A percentile compares a stretch with the other conserved stretches of the same genome.
These are phyloP conservation scores for Penstemon davidsonii DNA, from an alignment of 257 asterid genomes.

Conservation along the genomic window DNA sequence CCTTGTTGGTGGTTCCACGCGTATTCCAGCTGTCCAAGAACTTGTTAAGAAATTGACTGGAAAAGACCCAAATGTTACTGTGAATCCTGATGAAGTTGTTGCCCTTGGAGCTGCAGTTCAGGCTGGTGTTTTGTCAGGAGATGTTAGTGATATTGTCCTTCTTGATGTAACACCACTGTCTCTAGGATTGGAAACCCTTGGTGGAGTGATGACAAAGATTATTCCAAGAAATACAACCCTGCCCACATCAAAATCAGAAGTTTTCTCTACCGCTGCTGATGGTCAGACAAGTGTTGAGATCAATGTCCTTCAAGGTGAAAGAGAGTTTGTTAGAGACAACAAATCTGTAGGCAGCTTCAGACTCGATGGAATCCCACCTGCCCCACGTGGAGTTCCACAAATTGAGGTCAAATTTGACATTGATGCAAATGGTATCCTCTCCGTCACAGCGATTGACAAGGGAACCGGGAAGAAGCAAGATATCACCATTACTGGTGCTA, in stretches of 20 bases:
- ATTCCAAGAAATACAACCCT: slow-evolving; percentile 89
- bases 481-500: slow-evolving; percentile 96
- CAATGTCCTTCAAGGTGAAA: slow-evolving; percentile 95
- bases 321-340: slow-evolving; percentile 97
- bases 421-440: slow-evolving; percentile 95
- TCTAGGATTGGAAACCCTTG: slow-evolving; percentile 95
- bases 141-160: slow-evolving; percentile 95
- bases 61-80: slow-evolving; percentile 95
- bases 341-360: slow-evolving; percentile 98
- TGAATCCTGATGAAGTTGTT: slow-evolving; percentile 97
- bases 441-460: slow-evolving; percentile 88
- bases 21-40: slow-evolving; percentile 97
- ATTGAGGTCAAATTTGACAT: slow-evolving; percentile 95
- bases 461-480: slow-evolving; percentile 98
- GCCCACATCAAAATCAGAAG: slow-evolving; percentile 97
- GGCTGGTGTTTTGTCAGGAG: slow-evolving; percentile 99
- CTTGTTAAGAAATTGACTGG: slow-evolving; percentile 90
- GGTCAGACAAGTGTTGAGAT: slow-evolving; percentile 98
- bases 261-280: slow-evolving; percentile 98
- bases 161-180: slow-evolving; percentile 91
- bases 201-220: slow-evolving; percentile 98
- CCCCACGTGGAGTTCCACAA: slow-evolving; percentile 99
- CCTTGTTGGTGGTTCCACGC: slow-evolving; percentile 97
- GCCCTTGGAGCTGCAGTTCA: slow-evolving; percentile 99
- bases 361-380: slow-evolving; percentile 96